These are phyloP conservation scores for Peronosclerospora sorghi DNA, from an alignment of 352 stramenopile species.

Conservation along the genomic window DNA sequence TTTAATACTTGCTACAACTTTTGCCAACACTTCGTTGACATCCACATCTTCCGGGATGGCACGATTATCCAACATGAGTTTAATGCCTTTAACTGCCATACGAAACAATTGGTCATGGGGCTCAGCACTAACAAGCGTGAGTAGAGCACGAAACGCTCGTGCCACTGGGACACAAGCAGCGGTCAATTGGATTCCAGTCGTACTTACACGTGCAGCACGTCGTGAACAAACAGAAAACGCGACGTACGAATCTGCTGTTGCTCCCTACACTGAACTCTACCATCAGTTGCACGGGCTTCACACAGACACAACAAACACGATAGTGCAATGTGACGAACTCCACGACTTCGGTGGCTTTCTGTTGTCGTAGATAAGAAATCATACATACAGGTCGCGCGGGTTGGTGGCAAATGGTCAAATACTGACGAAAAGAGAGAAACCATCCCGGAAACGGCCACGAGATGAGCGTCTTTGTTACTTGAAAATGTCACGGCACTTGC, in stretches of 20 bases:
- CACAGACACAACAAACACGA: slow-evolving; percentile 61
- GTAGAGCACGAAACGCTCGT: slow-evolving; percentile 43
- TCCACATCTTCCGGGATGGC: slow-evolving; percentile 72
- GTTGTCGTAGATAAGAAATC: slow-evolving; percentile 57
- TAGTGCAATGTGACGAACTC: slow-evolving; percentile 51
- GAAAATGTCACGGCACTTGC: slow-evolving; percentile 54
- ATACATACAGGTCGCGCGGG: slow-evolving; percentile 66
- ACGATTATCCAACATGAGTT: slow-evolving; percentile 71
- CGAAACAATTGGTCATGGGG: slow-evolving; percentile 51
- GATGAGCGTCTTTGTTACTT: slow-evolving; percentile 54
- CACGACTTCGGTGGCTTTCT: slow-evolving; percentile 51
- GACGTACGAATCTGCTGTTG: slow-evolving; percentile 48
- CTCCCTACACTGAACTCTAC: slow-evolving; percentile 58
- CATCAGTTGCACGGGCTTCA: slow-evolving; percentile 44
- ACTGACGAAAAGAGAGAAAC: slow-evolving; percentile 65
- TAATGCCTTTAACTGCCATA: slow-evolving; percentile 64
- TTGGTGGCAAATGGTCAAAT: slow-evolving; percentile 70
- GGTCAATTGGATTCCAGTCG: slow-evolving; percentile 14
- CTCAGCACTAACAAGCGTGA: slow-evolving; percentile 72
- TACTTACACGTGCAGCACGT: slow-evolving; percentile 23
- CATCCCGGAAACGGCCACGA: slow-evolving; percentile 43
- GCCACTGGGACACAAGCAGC: slow-evolving; percentile 48
- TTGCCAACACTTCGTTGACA: slow-evolving; percentile 67
- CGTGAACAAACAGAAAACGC: slow-evolving; percentile 61
- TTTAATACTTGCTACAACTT: slow-evolving; percentile 74